Conservation (phyloP, 2,329 filamentous ascomycete genomes). For the Capronia americana region DNA sequence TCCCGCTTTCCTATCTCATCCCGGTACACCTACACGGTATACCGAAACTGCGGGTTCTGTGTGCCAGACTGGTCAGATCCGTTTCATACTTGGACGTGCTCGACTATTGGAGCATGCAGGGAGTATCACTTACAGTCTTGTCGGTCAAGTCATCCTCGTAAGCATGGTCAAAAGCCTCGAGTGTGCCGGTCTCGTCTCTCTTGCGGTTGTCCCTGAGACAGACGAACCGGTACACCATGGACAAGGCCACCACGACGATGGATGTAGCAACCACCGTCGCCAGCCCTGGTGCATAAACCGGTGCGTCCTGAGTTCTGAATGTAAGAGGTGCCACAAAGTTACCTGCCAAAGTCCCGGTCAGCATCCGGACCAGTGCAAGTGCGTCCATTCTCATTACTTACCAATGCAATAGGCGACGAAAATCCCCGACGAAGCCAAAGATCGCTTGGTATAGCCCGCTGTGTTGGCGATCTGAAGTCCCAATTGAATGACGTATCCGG, state of each 20-base stretch:
- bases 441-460: too few relatives aligned
- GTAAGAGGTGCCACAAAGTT: slow-evolving; percentile 16
- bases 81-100: not conserved
- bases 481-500: too few relatives aligned
- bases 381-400: too few relatives aligned
- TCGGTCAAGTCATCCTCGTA: slow-evolving; percentile 49
- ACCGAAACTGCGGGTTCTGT: slow-evolving; percentile 21
- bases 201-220: slow-evolving; percentile 39
- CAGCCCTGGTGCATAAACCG: slow-evolving; percentile 39
- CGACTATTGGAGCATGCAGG: not conserved
- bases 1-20: too few relatives aligned
- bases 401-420: too few relatives aligned
- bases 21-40: slow-evolving; percentile 5
- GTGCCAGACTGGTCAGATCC: not conserved
- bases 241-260: slow-evolving; percentile 40
- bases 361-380: too few relatives aligned
- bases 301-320: slow-evolving; percentile 42
- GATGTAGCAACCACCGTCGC: slow-evolving; percentile 42
- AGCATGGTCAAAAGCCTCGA: slow-evolving; percentile 56
- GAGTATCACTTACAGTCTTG: slow-evolving; percentile 37
- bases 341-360: slow-evolving; percentile 9
- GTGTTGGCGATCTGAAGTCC: too few relatives aligned
- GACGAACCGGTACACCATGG: slow-evolving; percentile 29
- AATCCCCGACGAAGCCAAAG: too few relatives aligned
- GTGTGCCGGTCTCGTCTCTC: slow-evolving; percentile 37